Conservation (phyloP, 345 rosid species). For the Citropsis articulata region DNA sequence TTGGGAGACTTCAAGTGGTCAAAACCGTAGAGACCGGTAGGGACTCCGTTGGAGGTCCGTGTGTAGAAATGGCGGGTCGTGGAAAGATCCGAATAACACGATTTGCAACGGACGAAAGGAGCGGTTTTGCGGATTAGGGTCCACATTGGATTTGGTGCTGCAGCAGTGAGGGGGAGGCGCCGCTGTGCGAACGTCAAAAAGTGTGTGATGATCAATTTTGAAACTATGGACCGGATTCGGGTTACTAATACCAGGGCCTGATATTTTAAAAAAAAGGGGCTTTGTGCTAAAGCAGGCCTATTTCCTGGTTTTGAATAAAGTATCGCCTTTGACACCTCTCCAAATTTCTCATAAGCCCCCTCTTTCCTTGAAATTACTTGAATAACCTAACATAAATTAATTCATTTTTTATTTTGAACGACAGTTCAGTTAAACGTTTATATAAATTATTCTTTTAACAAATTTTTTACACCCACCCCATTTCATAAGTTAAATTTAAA, state of each 20-base stretch:
- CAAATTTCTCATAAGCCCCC: no score
- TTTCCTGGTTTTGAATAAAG: neutral
- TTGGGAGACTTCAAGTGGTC: slow-evolving; percentile 63
- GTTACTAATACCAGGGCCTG: neutral
- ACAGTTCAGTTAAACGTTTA: no score
- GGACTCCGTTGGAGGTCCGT: slow-evolving; percentile 27
- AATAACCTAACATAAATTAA: no score
- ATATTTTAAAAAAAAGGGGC: neutral
- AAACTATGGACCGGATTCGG: neutral
- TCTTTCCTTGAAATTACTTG: no score
- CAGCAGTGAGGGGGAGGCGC: neutral
- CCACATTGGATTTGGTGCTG: slow-evolving; percentile 33
- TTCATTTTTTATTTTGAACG: no score
- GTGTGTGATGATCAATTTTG: neutral
- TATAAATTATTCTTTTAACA: no score
- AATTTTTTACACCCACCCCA: no score
- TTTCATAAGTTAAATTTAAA: no score
- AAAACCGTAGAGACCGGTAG: slow-evolving; percentile 85
- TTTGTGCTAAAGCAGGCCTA: neutral
- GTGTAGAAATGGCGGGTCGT: slow-evolving; percentile 33
- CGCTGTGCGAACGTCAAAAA: neutral
- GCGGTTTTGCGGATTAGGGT: slow-evolving; percentile 24
- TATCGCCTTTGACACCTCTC: no score
- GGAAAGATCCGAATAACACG: slow-evolving; percentile 17
- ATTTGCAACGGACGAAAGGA: slow-evolving; percentile 14